Percentiles rank a stretch among this genome's conserved stretches.
Evolutionary conservation across 179 eudicot genomes (phyloP).

Genomic region (Nepenthes alata): DNA sequence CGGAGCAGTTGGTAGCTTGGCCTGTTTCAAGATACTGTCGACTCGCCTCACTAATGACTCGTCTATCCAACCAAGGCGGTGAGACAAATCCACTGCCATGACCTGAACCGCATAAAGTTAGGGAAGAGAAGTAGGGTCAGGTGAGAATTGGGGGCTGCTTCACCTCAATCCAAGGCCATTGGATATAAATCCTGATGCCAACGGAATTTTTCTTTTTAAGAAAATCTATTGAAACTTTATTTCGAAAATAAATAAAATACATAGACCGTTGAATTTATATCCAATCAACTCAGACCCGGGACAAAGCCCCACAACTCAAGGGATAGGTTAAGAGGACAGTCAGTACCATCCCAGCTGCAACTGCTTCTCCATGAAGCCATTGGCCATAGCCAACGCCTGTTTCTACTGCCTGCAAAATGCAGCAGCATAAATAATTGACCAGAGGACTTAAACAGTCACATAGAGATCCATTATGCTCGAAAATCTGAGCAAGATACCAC

Average conservation of each 20-base stretch:
- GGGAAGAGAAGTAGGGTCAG: neutral
- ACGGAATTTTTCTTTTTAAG: too few relatives aligned
- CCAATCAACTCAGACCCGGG: too few relatives aligned
- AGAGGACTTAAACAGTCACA: too few relatives aligned
- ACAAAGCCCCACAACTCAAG: too few relatives aligned
- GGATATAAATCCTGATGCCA: too few relatives aligned
- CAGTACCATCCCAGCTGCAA: conserved; percentile 87
- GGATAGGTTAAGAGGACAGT: neutral
- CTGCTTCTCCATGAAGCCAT: conserved; percentile 99
- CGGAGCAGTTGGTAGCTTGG: conserved; percentile 65
- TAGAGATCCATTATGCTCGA: too few relatives aligned
- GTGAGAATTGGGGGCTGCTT: neutral
- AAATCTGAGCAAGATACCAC: too few relatives aligned
- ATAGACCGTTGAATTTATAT: too few relatives aligned
- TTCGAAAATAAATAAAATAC: too few relatives aligned
- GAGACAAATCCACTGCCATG: conserved; percentile 96
- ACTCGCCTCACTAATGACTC: conserved; percentile 67
- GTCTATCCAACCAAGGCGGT: conserved; percentile 95
- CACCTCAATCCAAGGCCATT: neutral
- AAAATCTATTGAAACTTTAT: too few relatives aligned
- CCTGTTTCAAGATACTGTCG: conserved; percentile 42
- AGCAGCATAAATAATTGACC: neutral
- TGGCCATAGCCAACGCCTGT: conserved; percentile 81
- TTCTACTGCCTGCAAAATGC: conserved; percentile 68
- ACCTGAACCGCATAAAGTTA: conserved; percentile 33